Evolutionary conservation across 2,329 filamentous ascomycete genomes (phyloP).

Genomic region (Stagonosporopsis cucurbitacearum): DNA sequence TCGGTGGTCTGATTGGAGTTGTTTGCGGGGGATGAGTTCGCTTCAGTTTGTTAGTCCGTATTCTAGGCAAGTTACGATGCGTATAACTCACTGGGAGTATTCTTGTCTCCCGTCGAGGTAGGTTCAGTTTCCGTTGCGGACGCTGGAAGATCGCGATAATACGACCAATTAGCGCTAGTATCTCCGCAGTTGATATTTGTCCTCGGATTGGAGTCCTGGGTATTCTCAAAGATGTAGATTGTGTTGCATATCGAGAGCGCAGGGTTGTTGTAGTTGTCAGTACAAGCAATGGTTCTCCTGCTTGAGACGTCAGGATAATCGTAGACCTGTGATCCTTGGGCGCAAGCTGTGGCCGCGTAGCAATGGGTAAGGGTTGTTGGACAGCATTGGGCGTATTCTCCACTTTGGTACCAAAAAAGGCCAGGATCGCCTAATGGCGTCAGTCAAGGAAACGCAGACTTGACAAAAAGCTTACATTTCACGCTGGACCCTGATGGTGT

Average conservation of each 20-base stretch:
- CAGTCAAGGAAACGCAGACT: neutral
- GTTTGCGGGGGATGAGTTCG: neutral
- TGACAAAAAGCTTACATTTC: conserved; percentile 16
- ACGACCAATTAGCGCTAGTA: conserved; percentile 32
- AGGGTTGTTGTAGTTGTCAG: conserved; percentile 33
- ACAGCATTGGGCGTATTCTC: conserved; percentile 42
- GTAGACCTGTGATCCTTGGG: conserved; percentile 36
- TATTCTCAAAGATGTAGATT: conserved; percentile 39
- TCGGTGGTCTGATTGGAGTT: neutral
- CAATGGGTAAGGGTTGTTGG: conserved; percentile 31
- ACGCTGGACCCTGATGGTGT: conserved; percentile 28
- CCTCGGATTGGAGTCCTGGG: conserved; percentile 34
- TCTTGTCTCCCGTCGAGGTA: neutral
- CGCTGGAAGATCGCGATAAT: conserved; percentile 33
- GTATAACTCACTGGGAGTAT: neutral
- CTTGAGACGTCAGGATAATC: conserved; percentile 26
- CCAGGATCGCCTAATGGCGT: conserved; percentile 20
- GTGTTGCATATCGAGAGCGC: conserved; percentile 37
- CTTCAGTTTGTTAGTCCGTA: neutral
- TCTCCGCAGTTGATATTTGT: conserved; percentile 40
- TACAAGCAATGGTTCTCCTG: conserved; percentile 36
- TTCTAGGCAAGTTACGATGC: too few relatives aligned
- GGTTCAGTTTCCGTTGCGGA: conserved; percentile 24
- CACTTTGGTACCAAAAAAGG: conserved; percentile 38
- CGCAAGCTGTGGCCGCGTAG: conserved; percentile 36